Evolutionary conservation across 2,329 filamentous ascomycete genomes (phyloP).

Genomic region (Colletotrichum cuscutae): DNA sequence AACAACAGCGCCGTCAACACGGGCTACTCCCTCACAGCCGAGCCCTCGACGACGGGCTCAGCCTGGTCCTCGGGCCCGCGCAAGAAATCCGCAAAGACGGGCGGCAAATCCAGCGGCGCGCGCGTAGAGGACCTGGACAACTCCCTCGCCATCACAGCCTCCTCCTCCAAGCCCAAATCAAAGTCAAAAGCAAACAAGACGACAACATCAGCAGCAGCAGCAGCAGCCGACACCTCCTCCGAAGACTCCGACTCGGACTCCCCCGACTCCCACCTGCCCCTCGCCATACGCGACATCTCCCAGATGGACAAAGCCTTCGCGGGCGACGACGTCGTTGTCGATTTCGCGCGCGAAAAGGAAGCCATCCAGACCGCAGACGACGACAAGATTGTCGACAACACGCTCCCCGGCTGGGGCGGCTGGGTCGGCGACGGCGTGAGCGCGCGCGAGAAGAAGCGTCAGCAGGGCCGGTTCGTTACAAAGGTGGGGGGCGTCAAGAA

Average conservation of each 20-base stretch:
- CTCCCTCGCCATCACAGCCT: slow-evolving; percentile 41
- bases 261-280: slow-evolving; percentile 60
- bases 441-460: slow-evolving; percentile 73
- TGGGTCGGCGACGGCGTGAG: slow-evolving; percentile 90
- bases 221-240: slow-evolving; percentile 47
- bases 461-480: slow-evolving; percentile 70
- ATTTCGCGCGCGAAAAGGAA: slow-evolving; percentile 85
- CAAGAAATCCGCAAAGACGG: slow-evolving; percentile 42
- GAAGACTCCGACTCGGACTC: slow-evolving; percentile 48
- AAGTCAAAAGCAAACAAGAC: slow-evolving; percentile 34
- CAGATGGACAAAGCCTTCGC: slow-evolving; percentile 88
- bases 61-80: slow-evolving; percentile 55
- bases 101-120: slow-evolving; percentile 7
- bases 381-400: slow-evolving; percentile 83
- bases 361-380: slow-evolving; percentile 79
- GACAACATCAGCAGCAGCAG: slow-evolving; percentile 32
- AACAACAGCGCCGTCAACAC: slow-evolving; percentile 36
- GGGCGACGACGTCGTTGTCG: slow-evolving; percentile 82
- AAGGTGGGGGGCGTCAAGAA: slow-evolving; percentile 80
- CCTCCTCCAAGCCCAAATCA: slow-evolving; percentile 41
- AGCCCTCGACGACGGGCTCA: slow-evolving; percentile 45
- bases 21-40: slow-evolving; percentile 37
- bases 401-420: slow-evolving; percentile 93
- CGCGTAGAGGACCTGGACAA: slow-evolving; percentile 53
- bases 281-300: slow-evolving; percentile 69